A percentile compares a stretch with the other conserved stretches of the same genome.
Conservation (phyloP, 2,329 filamentous ascomycete genomes). For the Aspergillus piperis region DNA sequence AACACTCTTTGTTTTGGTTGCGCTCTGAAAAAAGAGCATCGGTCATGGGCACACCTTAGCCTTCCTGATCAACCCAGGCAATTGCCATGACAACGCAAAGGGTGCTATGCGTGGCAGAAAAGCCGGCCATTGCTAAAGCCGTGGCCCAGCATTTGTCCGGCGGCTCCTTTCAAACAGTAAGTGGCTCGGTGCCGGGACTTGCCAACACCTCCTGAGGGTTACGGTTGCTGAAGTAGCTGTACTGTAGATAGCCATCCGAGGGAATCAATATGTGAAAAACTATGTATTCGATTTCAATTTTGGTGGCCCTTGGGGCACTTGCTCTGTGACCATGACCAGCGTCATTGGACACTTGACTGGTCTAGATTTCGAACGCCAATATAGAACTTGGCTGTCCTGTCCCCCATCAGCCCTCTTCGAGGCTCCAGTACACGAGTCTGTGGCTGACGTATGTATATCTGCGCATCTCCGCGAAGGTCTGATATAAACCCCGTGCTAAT, state of each 20-base stretch:
- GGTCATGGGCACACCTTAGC: not conserved
- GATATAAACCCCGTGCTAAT: constrained; percentile 16
- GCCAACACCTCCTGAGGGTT: not conserved
- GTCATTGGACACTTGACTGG: constrained; percentile 84
- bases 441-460: constrained; percentile 61
- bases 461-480: not conserved
- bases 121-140: constrained; percentile 93
- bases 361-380: constrained; percentile 73
- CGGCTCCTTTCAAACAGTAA: constrained; percentile 68
- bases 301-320: constrained; percentile 74
- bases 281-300: constrained; percentile 92
- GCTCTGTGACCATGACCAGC: constrained; percentile 88
- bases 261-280: constrained; percentile 84
- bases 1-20: not conserved
- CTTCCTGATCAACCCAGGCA: not conserved
- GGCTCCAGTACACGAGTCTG: constrained; percentile 69
- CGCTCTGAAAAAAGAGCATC: not conserved
- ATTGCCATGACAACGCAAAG: constrained; percentile 35
- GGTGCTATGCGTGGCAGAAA: constrained; percentile 77
- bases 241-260: constrained; percentile 67
- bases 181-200: constrained; percentile 31
- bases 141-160: constrained; percentile 88
- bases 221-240: constrained; percentile 23
- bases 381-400: constrained; percentile 78
- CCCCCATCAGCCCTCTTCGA: constrained; percentile 78